Evolutionary conservation across 2,329 filamentous ascomycete species (phyloP).

Genomic region (Alternaria gansuensis): DNA sequence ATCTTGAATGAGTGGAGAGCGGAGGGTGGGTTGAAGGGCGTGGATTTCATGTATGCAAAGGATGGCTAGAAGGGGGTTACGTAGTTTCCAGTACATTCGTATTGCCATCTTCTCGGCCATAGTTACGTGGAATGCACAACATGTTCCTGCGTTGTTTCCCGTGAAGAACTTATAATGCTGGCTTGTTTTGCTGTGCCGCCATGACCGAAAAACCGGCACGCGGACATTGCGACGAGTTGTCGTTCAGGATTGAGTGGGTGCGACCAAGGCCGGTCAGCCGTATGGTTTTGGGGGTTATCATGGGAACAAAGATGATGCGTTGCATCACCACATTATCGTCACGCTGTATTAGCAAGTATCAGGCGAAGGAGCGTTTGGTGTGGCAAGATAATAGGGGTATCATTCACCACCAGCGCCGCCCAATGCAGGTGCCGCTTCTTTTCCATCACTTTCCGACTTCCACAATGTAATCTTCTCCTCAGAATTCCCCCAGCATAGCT

Average conservation of each 20-base stretch:
- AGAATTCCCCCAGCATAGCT: background rate
- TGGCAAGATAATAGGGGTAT: background rate
- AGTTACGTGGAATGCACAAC: background rate
- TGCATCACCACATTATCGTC: background rate
- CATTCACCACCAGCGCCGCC: background rate
- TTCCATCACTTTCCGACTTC: background rate
- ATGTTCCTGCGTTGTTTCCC: background rate
- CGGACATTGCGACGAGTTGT: background rate
- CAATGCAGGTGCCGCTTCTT: background rate
- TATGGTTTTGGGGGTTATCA: background rate
- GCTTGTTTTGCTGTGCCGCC: background rate
- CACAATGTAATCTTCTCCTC: background rate
- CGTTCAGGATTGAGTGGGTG: background rate
- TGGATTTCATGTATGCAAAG: slow-evolving; percentile 9
- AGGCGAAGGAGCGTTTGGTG: accelerated
- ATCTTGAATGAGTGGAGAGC: slow-evolving; percentile 47
- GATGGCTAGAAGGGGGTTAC: background rate
- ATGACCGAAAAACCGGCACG: background rate
- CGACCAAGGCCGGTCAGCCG: background rate
- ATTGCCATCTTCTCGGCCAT: background rate
- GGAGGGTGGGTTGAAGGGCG: slow-evolving; percentile 41
- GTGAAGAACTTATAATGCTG: background rate
- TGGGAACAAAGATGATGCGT: background rate
- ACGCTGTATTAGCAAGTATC: background rate
- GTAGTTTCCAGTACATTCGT: background rate